Evolutionary conservation across 148 eudicot genomes (phyloP).

Genomic region (Oxyria digyna): DNA sequence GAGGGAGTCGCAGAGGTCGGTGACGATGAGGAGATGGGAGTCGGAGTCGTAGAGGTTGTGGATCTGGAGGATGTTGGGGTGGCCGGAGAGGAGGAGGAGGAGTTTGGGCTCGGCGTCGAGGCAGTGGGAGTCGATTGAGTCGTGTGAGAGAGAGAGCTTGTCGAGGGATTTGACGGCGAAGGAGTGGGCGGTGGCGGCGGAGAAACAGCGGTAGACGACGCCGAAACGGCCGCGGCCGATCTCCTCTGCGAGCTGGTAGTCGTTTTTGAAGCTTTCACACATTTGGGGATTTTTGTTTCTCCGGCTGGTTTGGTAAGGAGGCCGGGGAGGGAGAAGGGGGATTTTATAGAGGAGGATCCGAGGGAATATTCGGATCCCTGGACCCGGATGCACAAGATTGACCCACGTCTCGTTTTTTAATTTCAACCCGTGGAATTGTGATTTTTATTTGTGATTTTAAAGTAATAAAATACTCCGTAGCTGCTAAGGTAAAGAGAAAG

Average conservation of each 20-base stretch:
- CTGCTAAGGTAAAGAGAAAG: neutral
- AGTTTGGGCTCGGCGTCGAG: constrained; percentile 33
- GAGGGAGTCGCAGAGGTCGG: constrained; percentile 22
- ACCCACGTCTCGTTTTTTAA: neutral
- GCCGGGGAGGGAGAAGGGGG: neutral
- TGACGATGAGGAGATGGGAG: constrained; percentile 21
- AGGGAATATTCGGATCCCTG: constrained; percentile 5
- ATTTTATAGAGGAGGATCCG: neutral
- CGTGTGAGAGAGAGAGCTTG: constrained; percentile 29
- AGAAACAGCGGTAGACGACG: constrained; percentile 45
- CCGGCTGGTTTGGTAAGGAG: neutral
- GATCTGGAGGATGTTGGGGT: constrained; percentile 32
- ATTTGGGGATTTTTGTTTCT: constrained; percentile 13
- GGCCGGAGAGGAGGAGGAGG: constrained; percentile 28
- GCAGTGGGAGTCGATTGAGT: constrained; percentile 37
- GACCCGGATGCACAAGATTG: neutral
- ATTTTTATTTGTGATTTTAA: neutral
- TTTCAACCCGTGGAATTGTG: neutral
- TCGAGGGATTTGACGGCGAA: constrained; percentile 47
- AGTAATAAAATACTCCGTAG: neutral
- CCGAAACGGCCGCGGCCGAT: constrained; percentile 70
- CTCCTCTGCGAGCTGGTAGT: constrained; percentile 42
- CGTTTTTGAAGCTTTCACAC: constrained; percentile 27
- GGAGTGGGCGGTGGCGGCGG: constrained; percentile 18
- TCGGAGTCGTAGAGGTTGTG: constrained; percentile 27